Evolutionary conservation across 345 rosid genomes (phyloP), one percentile per base, ranked within the genome.

Genomic region (Triadica sebifera): DNA sequence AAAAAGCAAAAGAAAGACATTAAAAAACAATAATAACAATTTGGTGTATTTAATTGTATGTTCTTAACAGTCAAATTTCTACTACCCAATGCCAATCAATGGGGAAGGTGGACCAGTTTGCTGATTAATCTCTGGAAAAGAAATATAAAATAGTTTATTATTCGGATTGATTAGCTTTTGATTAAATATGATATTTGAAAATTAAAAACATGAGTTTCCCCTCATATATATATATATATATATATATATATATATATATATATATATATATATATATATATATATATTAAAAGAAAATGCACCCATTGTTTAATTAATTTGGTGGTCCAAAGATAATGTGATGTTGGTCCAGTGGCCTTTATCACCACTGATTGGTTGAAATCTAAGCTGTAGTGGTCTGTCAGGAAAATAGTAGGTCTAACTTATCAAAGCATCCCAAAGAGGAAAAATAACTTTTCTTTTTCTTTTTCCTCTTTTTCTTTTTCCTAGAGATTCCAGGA

Each of bases 291-390:
- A 77, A 29, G 47, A 52, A 43, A 45, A 34, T 43, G 43, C 12
- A 61, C 16, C 60, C 7, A 8, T 38, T 47, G 47, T 20, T 20
- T 20, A 43, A 6, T 53, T 2, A 24, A 12, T 20, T 56, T 20
- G 56, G 77, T 78, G 77, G 81, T 78, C 81, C 72, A 64, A 25
- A 65, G 20, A 61, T 10, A 49, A 47, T 70, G 78, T 47, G 75
- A 56, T 70, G 62, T 19, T 65, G 84, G 84, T 59, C 84, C 81
- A 52, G 52, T 12, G 67, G 75, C 64, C 46, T 65, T 74, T 62
- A 67, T 59, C 74, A 56, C 65, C 55, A 80, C 63, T 65, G 60
- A 78, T 75, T 80, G 84, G 71, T 57, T 69, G 72, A 83, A 75
- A 79, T 65, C 79, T 75, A 69, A 74, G 41, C 78, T 51, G n/a